Conservation (phyloP, 2,329 filamentous ascomycete species). For the Sordariomycetes sp. region DNA sequence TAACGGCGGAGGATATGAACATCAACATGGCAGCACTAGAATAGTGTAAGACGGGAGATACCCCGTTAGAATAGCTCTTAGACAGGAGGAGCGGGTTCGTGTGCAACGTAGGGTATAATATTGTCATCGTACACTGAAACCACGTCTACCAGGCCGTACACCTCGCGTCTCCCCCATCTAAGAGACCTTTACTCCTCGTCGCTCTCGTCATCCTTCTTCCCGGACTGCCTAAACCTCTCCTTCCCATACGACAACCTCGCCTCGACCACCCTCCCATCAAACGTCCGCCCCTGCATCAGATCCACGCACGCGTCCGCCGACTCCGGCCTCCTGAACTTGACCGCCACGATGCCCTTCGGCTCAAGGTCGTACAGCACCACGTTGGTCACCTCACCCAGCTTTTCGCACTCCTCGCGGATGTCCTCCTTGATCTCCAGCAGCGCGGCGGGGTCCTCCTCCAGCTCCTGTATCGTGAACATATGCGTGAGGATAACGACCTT, state of each 20-base stretch:
- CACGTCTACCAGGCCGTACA: background rate
- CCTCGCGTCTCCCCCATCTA: background rate
- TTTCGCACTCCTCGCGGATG: constrained; percentile 77
- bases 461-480: constrained; percentile 81
- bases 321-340: constrained; percentile 63
- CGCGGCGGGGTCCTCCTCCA: constrained; percentile 72
- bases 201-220: constrained; percentile 33
- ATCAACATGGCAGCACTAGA: background rate
- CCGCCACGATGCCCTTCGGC: constrained; percentile 68
- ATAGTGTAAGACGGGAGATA: background rate
- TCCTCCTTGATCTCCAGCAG: constrained; percentile 91
- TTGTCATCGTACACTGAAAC: background rate
- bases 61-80: background rate
- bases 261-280: constrained; percentile 57
- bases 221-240: constrained; percentile 61
- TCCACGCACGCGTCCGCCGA: constrained; percentile 61
- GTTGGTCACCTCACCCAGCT: constrained; percentile 79
- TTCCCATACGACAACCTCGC: constrained; percentile 59
- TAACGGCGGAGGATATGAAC: constrained; percentile 25
- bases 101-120: background rate
- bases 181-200: background rate
- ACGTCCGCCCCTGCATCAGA: constrained; percentile 68
- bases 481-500: constrained; percentile 80
- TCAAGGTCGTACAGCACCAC: constrained; percentile 86
- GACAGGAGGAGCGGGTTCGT: background rate